Base-by-base conservation (phyloP, 345 rosid species). In the Arabis alpina region DNA sequence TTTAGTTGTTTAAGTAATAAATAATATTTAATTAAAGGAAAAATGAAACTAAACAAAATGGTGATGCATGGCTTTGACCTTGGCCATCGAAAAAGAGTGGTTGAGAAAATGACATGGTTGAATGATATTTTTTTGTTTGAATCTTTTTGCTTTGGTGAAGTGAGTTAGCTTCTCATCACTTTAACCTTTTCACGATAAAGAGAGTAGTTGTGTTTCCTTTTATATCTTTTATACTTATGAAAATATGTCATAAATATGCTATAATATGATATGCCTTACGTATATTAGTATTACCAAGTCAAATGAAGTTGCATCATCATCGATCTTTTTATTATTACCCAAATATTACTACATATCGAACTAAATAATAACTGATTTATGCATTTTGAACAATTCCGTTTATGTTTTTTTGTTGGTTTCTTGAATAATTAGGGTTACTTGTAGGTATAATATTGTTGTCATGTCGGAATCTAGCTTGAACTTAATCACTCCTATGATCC, bases 111-210 rank as follows among this genome's bases (percentile, higher is more conserved):
- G 79, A 69, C 75, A 48, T 68, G 75, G 70, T 69, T 54, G 71
- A 56, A 62, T 11, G 12, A 75, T 53, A 37, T 25, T 27, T 49
- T 51, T 44, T 40, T 19, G 23, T 52, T 54, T 41, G 10, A 54
- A 4, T 53, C 8, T 24, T 10, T 54, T 61, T 58, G 56, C 27
- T 63, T 48, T 67, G 56, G 65, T 47, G 15, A 47, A 61, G 75
- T 76, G 75, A 30, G 55, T 76, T 76, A 64, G 75, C 79, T 76
- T 64, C 71, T 70, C 75, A 49, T 76, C 79, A 70, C 61, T 43
- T 76, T 37, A 56, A 75, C 70, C 54, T 3, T 67, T 67, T 61
- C 71, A 55, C 37, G 50, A 70, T 49, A 50, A 76, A 70, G 66
- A 70, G 71, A 76, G 79, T 55, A 70, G 75, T 76, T 76, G 79